Evolutionary conservation across 1,139 yeast species (phyloP).

Genomic region (Suhomyces bribrorum): DNA sequence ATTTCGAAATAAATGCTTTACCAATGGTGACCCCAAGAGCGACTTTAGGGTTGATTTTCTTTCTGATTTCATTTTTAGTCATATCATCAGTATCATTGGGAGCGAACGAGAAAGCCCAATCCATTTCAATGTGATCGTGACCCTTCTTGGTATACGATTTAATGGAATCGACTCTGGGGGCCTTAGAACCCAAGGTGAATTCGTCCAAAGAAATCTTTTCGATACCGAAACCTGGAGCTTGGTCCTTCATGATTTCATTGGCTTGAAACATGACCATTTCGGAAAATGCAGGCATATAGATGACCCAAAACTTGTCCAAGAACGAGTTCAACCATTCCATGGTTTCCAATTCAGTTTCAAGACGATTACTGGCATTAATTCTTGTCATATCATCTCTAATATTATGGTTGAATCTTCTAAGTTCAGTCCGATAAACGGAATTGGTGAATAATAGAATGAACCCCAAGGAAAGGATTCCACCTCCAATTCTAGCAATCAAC

Average conservation of each 20-base stretch:
- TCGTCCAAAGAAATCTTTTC: slow-evolving; percentile 71
- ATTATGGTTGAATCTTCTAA: slow-evolving; percentile 70
- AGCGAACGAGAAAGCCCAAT: slow-evolving; percentile 77
- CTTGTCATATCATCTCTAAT: slow-evolving; percentile 74
- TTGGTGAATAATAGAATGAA: slow-evolving; percentile 61
- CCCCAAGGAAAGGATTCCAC: slow-evolving; percentile 55
- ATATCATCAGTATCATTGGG: slow-evolving; percentile 81
- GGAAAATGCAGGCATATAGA: slow-evolving; percentile 83
- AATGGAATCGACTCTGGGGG: slow-evolving; percentile 71
- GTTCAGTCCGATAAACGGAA: slow-evolving; percentile 68
- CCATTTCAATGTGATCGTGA: slow-evolving; percentile 71
- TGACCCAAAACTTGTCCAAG: slow-evolving; percentile 79
- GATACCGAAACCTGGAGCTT: slow-evolving; percentile 81
- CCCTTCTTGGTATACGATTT: slow-evolving; percentile 71
- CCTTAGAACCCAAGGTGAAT: slow-evolving; percentile 76
- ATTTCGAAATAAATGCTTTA: slow-evolving; percentile 72
- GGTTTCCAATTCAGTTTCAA: slow-evolving; percentile 65
- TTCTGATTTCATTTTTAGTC: slow-evolving; percentile 71
- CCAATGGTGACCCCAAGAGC: slow-evolving; percentile 79
- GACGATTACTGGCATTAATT: slow-evolving; percentile 55
- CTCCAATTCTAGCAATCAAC: slow-evolving; percentile 58
- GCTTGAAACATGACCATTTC: slow-evolving; percentile 70
- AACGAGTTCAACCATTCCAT: slow-evolving; percentile 81
- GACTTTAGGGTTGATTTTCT: slow-evolving; percentile 75
- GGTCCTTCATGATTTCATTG: slow-evolving; percentile 63